These are phyloP conservation scores for Geranomyces michiganensis DNA, from an alignment of 192 early-diverging fungal genomes.

Conservation along the genomic window DNA sequence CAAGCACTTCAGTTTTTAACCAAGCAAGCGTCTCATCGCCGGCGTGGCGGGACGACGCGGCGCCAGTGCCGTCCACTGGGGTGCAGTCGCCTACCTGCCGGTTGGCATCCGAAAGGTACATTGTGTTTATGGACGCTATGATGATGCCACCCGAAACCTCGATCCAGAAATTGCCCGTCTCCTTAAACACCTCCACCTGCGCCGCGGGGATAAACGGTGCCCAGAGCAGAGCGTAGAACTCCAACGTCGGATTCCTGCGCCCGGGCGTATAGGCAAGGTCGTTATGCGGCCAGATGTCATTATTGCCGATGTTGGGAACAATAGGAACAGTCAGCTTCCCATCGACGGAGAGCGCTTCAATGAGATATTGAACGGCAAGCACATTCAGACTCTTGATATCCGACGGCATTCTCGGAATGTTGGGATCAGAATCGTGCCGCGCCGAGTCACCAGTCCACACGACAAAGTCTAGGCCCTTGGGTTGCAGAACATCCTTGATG, in stretches of 20 bases:
- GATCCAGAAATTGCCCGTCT: constrained; percentile 31
- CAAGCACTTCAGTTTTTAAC: constrained; percentile 29
- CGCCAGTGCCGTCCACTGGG: not conserved
- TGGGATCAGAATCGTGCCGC: constrained; percentile 40
- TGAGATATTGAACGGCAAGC: constrained; percentile 9
- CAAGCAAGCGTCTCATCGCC: constrained; percentile 34
- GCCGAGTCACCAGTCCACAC: constrained; percentile 48
- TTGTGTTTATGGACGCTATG: constrained; percentile 40
- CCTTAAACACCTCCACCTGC: constrained; percentile 25
- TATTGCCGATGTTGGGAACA: constrained; percentile 48
- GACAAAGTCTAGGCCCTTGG: constrained; percentile 33
- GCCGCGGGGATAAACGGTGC: constrained; percentile 29
- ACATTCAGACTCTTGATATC: constrained; percentile 35
- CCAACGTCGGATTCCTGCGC: constrained; percentile 26
- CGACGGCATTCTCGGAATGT: constrained; percentile 14
- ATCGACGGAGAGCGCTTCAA: not conserved
- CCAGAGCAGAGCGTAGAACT: constrained; percentile 40
- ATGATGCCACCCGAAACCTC: constrained; percentile 7
- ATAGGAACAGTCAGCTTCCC: constrained; percentile 24
- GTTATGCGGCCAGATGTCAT: constrained; percentile 49
- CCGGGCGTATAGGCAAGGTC: constrained; percentile 23
- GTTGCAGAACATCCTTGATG: constrained; percentile 13
- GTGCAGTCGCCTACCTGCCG: constrained; percentile 30
- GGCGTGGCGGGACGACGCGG: not conserved
- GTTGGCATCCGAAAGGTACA: constrained; percentile 41